These are phyloP conservation scores for Sporobolus alterniflorus DNA, from an alignment of 202 grass and related monocot genomes.

Conservation along the genomic window DNA sequence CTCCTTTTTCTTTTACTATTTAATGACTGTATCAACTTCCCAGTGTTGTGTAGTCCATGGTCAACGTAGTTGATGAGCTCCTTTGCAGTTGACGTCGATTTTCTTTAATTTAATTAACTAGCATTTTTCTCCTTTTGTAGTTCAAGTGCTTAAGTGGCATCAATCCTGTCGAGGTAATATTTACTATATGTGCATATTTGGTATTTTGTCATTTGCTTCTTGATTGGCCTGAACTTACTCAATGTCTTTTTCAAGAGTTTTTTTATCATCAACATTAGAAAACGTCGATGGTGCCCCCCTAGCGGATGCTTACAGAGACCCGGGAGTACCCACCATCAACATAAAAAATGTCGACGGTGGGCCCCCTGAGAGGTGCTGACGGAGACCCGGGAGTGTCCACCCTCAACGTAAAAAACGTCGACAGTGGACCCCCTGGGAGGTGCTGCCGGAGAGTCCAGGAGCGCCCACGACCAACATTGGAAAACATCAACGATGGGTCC, in stretches of 20 bases:
- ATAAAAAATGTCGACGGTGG: no score
- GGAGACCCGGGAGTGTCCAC: no score
- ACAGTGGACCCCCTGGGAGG: no score
- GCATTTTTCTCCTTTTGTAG: constrained; percentile 59
- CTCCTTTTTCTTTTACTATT: neutral
- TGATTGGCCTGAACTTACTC: neutral
- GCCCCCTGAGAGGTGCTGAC: no score
- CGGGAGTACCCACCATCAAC: no score
- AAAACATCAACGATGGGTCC: no score
- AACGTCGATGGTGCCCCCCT: no score
- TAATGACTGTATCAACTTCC: neutral
- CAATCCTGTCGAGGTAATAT: constrained; percentile 71
- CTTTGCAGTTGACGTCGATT: neutral
- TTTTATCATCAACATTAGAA: constrained; percentile 79
- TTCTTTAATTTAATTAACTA: constrained; percentile 14
- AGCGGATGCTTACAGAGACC: no score
- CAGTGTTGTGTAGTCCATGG: neutral
- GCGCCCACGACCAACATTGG: no score
- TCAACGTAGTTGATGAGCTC: neutral
- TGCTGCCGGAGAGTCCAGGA: no score
- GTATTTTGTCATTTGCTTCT: neutral
- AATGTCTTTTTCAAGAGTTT: constrained; percentile 54
- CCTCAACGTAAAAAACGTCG: no score
- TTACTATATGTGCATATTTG: constrained; percentile 10
- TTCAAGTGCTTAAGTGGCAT: constrained; percentile 74